phyloP scores from a whole-genome alignment of 108 stramenopile species.

The Epithemia pelagica region DNA sequence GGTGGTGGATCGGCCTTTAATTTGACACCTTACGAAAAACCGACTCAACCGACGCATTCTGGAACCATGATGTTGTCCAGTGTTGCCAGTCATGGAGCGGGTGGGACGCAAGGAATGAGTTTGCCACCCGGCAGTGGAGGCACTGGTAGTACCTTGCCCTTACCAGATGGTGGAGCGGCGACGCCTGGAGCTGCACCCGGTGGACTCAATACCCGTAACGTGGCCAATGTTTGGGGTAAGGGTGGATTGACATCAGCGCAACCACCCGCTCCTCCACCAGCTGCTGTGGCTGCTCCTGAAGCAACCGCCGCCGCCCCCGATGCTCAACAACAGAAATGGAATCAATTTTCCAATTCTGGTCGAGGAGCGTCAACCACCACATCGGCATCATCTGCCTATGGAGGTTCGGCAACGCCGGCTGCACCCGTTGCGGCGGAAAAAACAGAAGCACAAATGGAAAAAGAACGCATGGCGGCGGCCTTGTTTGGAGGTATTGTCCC shows the following conservation, averaged over 20 bases:
- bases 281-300: conserved; percentile 13
- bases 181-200: conserved; percentile 6
- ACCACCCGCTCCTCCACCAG: conserved; percentile 30
- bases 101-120: conserved; percentile 28
- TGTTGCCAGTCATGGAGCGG: conserved; percentile 28
- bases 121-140: conserved; percentile 30
- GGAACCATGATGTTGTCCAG: conserved; percentile 35
- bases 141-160: not conserved
- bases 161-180: conserved; percentile 3
- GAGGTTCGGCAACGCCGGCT: conserved; percentile 25
- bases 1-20: conserved; percentile 61
- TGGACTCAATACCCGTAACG: conserved; percentile 60
- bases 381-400: not conserved
- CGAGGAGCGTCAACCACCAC: not conserved
- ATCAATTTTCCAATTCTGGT: not conserved
- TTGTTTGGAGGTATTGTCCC: conserved; percentile 90
- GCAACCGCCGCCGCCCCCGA: conserved; percentile 1
- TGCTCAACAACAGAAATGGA: not conserved
- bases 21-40: conserved; percentile 90
- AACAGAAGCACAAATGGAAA: conserved; percentile 81
- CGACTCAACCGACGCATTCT: conserved; percentile 37
- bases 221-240: conserved; percentile 85
- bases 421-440: conserved; percentile 29
- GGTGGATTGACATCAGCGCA: conserved; percentile 24
- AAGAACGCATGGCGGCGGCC: conserved; percentile 91